Evolutionary conservation across 208 protist genomes (phyloP), one percentile per base, ranked within the genome.

Genomic region (Trypanosomatidae sp.): DNA sequence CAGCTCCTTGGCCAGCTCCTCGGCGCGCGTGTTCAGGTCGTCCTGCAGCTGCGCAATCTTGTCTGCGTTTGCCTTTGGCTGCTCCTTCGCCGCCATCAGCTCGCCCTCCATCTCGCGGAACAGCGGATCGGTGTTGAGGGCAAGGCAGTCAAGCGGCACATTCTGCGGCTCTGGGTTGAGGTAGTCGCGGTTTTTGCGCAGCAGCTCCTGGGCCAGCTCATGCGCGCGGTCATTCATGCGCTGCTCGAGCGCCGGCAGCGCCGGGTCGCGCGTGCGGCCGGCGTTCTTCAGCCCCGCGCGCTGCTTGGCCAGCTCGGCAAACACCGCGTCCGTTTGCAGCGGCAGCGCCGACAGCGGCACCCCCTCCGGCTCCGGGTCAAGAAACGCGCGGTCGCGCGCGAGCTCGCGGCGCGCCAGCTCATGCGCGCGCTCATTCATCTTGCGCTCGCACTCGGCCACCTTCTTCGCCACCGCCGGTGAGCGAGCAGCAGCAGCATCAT

Each of bases 191-290:
- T 84, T 73, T 28, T 70, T 64, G 44, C 66, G 56, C n/a, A 90
- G 62, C 41, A 61, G 61, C 26, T 71, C 57, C 49, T 62, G 58
- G 2, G 80, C 80, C 1, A 81, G 61, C 33, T 63, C 48, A 50
- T 84, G 70, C 0, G 69, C 72, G 32, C 68, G 73, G 47, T 81
- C 69, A 58, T 86, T 90, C 68, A 90, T 81, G 47, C 74, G 66
- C 16, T 71, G 63, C 59, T 86, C 70, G 32, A 77, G 54, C 21
- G 80, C 67, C 46, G 64, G 61, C 22, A 66, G 56, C 20, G 58
- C 53, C 16, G 62, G 54, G 43, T 71, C 64, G 32, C 57, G 57
- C 30, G 46, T 40, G 33, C 62, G 63, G 33, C 55, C 55, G 21
- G 50, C 56, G 33, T 61, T 68, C 61, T 82, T 86, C 37, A 84